These are phyloP conservation scores for Lanzia echinophila DNA, from an alignment of 2,329 filamentous ascomycete species.

Conservation along the genomic window DNA sequence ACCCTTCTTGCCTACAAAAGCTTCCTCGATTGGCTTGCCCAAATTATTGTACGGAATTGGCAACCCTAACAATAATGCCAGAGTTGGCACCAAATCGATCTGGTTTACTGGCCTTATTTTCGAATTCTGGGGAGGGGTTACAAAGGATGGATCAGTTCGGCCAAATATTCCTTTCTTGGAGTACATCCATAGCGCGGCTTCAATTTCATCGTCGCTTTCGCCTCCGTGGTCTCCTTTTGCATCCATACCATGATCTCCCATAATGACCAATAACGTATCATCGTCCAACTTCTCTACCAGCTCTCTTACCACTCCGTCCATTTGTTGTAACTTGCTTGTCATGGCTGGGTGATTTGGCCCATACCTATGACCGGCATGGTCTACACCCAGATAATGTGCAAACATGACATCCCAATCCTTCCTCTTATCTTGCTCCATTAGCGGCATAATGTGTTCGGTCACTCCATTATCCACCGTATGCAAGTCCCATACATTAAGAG, in stretches of 20 bases:
- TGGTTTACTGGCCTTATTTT: slow-evolving; percentile 73
- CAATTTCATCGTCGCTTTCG: slow-evolving; percentile 91
- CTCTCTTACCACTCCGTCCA: slow-evolving; percentile 72
- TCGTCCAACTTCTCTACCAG: slow-evolving; percentile 71
- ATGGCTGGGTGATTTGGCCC: slow-evolving; percentile 90
- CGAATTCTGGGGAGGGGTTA: slow-evolving; percentile 58
- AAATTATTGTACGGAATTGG: slow-evolving; percentile 96
- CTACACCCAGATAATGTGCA: slow-evolving; percentile 89
- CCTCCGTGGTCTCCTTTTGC: slow-evolving; percentile 96
- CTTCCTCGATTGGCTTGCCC: slow-evolving; percentile 87
- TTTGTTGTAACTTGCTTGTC: slow-evolving; percentile 83
- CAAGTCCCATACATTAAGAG: slow-evolving; percentile 96
- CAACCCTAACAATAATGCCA: slow-evolving; percentile 80
- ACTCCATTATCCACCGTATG: slow-evolving; percentile 97
- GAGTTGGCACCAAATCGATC: slow-evolving; percentile 90
- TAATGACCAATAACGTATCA: slow-evolving; percentile 80
- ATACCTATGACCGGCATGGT: slow-evolving; percentile 94
- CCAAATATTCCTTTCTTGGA: slow-evolving; percentile 83
- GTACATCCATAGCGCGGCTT: slow-evolving; percentile 98
- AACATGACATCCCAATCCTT: slow-evolving; percentile 89
- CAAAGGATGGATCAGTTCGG: slow-evolving; percentile 55
- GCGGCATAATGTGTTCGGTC: slow-evolving; percentile 79
- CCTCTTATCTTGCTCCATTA: slow-evolving; percentile 59
- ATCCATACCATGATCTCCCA: slow-evolving; percentile 99
- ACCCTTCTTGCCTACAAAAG: slow-evolving; percentile 67